phyloP scores from a whole-genome alignment of 2,329 filamentous ascomycete species.

The Tolypocladium cylindrosporum region DNA sequence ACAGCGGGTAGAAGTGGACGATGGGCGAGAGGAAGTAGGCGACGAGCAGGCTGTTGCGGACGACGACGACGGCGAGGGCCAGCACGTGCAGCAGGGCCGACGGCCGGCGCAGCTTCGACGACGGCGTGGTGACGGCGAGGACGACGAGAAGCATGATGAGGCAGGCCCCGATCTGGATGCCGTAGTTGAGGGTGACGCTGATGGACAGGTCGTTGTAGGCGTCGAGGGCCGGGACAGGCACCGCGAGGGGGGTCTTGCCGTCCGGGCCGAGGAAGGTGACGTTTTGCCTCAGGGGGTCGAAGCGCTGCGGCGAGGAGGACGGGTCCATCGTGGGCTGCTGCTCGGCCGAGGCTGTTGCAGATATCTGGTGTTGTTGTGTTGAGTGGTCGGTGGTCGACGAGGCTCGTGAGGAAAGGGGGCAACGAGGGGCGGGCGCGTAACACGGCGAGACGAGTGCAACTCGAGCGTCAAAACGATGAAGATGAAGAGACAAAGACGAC shows the following conservation, averaged over 20 bases:
- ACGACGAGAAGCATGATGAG: slow-evolving; percentile 55
- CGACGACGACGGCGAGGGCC: slow-evolving; percentile 49
- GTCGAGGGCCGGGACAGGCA: slow-evolving; percentile 24
- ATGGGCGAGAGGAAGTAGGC: slow-evolving; percentile 53
- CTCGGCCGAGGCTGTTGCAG: not conserved
- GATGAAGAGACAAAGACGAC: not conserved
- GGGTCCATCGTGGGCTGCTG: slow-evolving; percentile 6
- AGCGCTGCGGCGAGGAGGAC: slow-evolving; percentile 1
- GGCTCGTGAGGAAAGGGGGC: not conserved
- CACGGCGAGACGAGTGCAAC: not conserved
- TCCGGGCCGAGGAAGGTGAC: slow-evolving; percentile 23
- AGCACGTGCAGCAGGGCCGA: slow-evolving; percentile 57
- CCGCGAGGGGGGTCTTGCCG: slow-evolving; percentile 16
- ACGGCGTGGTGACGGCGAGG: slow-evolving; percentile 51
- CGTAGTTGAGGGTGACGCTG: slow-evolving; percentile 51
- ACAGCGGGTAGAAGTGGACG: slow-evolving; percentile 50
- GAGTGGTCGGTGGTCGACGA: not conserved
- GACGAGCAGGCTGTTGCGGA: slow-evolving; percentile 47
- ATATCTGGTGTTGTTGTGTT: not conserved
- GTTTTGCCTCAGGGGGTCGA: slow-evolving; percentile 25
- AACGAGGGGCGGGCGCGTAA: slow-evolving; percentile 2
- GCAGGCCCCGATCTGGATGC: slow-evolving; percentile 59
- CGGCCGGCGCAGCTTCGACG: slow-evolving; percentile 51
- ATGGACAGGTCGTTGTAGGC: slow-evolving; percentile 18
- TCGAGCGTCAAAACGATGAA: not conserved